These are phyloP conservation scores for Phoenix roebelenii DNA, from an alignment of 176 grass and related monocot genomes.

Conservation along the genomic window DNA sequence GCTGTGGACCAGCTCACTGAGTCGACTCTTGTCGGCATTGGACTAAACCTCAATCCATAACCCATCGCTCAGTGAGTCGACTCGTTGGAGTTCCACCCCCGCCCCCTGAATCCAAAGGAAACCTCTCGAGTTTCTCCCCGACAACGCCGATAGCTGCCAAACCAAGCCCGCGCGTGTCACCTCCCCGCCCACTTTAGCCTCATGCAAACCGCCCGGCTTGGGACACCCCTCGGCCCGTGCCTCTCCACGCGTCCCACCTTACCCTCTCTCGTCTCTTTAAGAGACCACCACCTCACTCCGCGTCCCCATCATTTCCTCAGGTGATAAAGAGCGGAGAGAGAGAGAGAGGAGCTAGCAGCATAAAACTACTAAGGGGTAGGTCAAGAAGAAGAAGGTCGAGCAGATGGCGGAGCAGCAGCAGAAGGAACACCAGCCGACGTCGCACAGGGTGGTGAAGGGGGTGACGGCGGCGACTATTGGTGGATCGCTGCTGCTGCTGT, in stretches of 20 bases:
- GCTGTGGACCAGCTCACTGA: no score
- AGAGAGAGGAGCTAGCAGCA: neutral
- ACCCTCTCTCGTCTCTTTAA: neutral
- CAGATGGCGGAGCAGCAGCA: constrained; percentile 23
- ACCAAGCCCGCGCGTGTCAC: constrained; percentile 23
- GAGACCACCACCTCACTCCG: neutral
- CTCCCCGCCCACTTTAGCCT: constrained; percentile 12
- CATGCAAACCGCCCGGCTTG: constrained; percentile 20
- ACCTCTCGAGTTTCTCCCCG: no score
- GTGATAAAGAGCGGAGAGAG: no score
- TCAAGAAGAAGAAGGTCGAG: constrained; percentile 19
- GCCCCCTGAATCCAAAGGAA: no score
- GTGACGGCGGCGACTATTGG: constrained; percentile 46
- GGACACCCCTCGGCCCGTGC: constrained; percentile 8
- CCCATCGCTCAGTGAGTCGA: no score
- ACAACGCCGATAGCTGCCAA: no score
- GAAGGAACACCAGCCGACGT: neutral
- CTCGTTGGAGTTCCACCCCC: no score
- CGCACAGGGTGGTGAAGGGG: constrained; percentile 40
- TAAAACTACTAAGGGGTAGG: neutral
- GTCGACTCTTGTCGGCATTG: no score
- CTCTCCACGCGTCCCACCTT: neutral
- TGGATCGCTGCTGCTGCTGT: constrained; percentile 65
- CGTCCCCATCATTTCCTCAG: no score
- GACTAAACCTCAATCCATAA: no score